Evolutionary conservation across 169 alveolate genomes (phyloP).

Genomic region (Plasmodium gonderi): DNA sequence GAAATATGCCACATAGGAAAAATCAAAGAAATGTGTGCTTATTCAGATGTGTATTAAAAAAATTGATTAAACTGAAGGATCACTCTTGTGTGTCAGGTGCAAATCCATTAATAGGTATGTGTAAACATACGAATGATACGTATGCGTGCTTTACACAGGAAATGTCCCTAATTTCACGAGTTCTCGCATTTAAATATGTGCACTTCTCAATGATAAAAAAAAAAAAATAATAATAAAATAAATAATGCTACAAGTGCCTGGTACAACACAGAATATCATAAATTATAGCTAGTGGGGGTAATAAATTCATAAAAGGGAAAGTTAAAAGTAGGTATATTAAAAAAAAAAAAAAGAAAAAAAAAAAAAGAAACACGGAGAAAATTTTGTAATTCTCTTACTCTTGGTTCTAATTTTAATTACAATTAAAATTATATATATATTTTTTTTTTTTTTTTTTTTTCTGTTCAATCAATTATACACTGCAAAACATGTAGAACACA

Average conservation of each 20-base stretch:
- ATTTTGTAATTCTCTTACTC: not conserved
- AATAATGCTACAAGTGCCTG: not conserved
- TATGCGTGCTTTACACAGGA: too few species aligned
- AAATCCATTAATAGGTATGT: too few species aligned
- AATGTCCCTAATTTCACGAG: not conserved
- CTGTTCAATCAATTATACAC: not conserved
- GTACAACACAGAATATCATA: not conserved
- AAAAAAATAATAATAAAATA: not conserved
- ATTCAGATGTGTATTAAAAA: not conserved
- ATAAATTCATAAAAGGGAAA: not conserved
- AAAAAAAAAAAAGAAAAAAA: not conserved
- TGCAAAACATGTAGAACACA: not conserved
- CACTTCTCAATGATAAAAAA: not conserved
- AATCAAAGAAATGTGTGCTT: not conserved
- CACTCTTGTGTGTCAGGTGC: not conserved
- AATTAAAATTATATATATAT: too few species aligned
- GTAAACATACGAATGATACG: too few species aligned
- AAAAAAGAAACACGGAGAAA: not conserved
- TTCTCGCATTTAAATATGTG: not conserved
- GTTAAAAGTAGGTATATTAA: not conserved
- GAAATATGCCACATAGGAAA: not conserved
- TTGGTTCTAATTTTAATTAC: too few species aligned
- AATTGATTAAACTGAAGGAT: not conserved
- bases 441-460: not conserved
- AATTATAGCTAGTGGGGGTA: too few species aligned